Base-by-base conservation (phyloP, 305 asterid species). In the Andrographis paniculata region DNA sequence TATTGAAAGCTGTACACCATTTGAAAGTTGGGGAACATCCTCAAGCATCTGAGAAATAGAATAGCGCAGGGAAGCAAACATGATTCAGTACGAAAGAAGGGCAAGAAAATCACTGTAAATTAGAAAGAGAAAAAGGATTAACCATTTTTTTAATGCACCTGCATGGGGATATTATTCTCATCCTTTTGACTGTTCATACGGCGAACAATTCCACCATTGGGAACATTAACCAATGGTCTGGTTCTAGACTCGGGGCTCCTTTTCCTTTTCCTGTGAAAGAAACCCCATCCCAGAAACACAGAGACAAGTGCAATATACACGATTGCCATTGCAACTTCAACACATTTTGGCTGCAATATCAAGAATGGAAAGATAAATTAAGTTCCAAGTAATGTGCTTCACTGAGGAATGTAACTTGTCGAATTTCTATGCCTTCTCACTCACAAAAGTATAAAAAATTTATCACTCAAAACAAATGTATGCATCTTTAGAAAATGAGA, bases 331-430 rank as follows among this genome's bases (percentile, higher is more conserved):
- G 93, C 66, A 70, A 87, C 79, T 69, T 92, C 99, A 68, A 92
- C 68, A 57, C 99, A 92, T 70, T 82, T 87, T 55, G 83, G 95
- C 99, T 92, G 93, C 83, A 78, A n/a, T n/a, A n/a, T n/a, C n/a
- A n/a, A n/a, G n/a, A n/a, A n/a, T n/a, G 36, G 65, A 55, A 65
- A 48, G 10, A 18, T 23, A n/a, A 45, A 45, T 5, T 51, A 63
- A 35, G 36, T 56, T 53, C 45, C 18, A 28, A 41, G 22, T 30
- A 17, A 30, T 30, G 31, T 41, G 20, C 19, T 58, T 45, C 43
- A 48, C 22, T 44, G 19, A 14, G 42, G 28, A 48, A 17, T 14
- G 42, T 10, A 24, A n/a, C 43, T 20, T 58, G 17, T 15, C 45
- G 20, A 21, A 19, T 9, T 20, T 58, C 50, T 27, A 11, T 17